Evolutionary conservation across 148 eudicot genomes (phyloP).

Genomic region (Cornus kousa): DNA sequence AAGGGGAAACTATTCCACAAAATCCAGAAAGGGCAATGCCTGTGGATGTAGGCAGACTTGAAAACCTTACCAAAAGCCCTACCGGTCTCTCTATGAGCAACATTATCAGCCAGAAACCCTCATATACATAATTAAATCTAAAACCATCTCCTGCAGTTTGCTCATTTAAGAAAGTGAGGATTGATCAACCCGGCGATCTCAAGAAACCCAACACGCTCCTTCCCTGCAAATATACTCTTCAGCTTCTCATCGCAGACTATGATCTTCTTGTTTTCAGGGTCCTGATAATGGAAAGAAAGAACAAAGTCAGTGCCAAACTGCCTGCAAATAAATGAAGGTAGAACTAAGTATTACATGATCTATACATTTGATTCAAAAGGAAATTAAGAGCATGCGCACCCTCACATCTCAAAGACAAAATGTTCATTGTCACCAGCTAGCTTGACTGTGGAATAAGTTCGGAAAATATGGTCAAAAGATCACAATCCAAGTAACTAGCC

Average conservation of each 20-base stretch:
- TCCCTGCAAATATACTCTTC: constrained; percentile 75
- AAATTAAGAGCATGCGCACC: not conserved
- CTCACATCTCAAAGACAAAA: not conserved
- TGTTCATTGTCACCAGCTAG: not conserved
- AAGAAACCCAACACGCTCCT: constrained; percentile 75
- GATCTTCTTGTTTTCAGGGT: constrained; percentile 73
- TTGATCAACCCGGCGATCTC: constrained; percentile 72
- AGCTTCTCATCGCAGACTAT: constrained; percentile 85
- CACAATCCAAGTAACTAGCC: not conserved
- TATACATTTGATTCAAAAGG: not conserved
- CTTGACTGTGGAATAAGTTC: not conserved
- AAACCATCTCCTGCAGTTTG: constrained; percentile 7
- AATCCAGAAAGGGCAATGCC: not conserved
- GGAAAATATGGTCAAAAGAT: not conserved
- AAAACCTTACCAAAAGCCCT: constrained; percentile 5
- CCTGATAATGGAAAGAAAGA: constrained; percentile 32
- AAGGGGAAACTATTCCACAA: not conserved
- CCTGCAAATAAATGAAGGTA: not conserved
- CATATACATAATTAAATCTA: constrained; percentile 22
- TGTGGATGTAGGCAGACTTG: not conserved
- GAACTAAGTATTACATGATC: not conserved
- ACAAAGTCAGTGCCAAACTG: not conserved
- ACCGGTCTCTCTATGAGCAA: constrained; percentile 7
- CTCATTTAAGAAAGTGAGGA: constrained; percentile 65
- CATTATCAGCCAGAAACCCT: constrained; percentile 10